Conservation (phyloP, 139 green algal species). For the Coelastrella sp. region DNA sequence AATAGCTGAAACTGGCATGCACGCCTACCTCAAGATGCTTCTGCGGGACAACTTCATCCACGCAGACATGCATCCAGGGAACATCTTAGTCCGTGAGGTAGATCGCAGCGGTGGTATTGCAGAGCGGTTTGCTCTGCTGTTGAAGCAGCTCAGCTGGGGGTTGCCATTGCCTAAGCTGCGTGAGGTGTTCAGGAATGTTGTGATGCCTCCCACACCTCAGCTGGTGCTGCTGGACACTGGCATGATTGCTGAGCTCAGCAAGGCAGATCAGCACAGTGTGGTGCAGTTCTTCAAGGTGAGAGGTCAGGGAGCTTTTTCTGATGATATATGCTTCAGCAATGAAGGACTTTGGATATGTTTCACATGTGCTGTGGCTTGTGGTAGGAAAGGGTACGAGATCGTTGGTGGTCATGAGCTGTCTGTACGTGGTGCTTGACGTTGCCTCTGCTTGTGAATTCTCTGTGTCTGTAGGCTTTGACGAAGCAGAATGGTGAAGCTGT, state of each 20-base stretch:
- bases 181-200: conserved; percentile 38
- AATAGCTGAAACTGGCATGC: conserved; percentile 67
- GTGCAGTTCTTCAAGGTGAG: conserved; percentile 76
- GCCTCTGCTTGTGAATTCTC: too few relatives aligned
- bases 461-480: conserved; percentile 60
- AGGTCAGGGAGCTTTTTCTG: neutral
- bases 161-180: conserved; percentile 35
- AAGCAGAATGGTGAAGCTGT: conserved; percentile 68
- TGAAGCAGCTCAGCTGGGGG: conserved; percentile 41
- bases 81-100: conserved; percentile 86
- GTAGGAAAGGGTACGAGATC: neutral
- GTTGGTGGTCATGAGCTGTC: too few relatives aligned
- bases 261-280: conserved; percentile 66
- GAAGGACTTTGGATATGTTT: neutral
- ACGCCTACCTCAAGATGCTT: conserved; percentile 84
- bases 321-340: neutral
- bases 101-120: conserved; percentile 43
- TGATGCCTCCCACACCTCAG: conserved; percentile 44
- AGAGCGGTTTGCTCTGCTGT: conserved; percentile 39
- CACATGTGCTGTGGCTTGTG: neutral
- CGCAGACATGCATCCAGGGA: conserved; percentile 89
- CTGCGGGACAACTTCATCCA: conserved; percentile 94
- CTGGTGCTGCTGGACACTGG: conserved; percentile 83
- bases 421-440: too few relatives aligned
- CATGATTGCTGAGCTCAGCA: conserved; percentile 82